Conservation (phyloP, 768 basidiomycete genomes). For the Psilocybe azurescens region DNA sequence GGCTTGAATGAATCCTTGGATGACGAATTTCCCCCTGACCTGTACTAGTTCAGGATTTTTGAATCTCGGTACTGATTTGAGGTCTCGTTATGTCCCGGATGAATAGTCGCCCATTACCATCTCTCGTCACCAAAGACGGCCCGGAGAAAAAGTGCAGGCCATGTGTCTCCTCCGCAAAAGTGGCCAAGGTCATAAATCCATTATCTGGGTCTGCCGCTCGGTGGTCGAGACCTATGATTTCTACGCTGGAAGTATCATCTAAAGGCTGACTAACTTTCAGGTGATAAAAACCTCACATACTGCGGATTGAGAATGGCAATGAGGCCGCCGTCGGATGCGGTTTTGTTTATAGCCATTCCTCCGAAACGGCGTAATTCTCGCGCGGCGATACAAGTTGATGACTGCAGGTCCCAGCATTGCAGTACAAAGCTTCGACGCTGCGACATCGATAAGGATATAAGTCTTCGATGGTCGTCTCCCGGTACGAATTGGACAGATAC, state of each 20-base stretch:
- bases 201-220: constrained; percentile 37
- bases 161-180: constrained; percentile 35
- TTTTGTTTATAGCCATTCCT: constrained; percentile 54
- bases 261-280: not conserved
- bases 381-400: constrained; percentile 48
- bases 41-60: constrained; percentile 37
- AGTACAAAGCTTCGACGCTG: constrained; percentile 33
- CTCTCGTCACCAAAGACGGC: constrained; percentile 42
- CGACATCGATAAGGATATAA: constrained; percentile 48
- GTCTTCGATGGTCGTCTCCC: constrained; percentile 42
- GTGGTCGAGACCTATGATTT: constrained; percentile 47
- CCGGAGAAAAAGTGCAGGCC: constrained; percentile 41
- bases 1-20: not conserved
- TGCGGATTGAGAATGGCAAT: constrained; percentile 49
- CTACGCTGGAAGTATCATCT: constrained; percentile 35
- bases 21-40: constrained; percentile 27
- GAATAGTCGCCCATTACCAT: constrained; percentile 34
- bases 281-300: constrained; percentile 30
- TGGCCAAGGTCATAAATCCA: constrained; percentile 39
- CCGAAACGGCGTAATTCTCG: constrained; percentile 40
- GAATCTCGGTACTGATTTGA: constrained; percentile 36
- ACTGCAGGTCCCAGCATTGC: constrained; percentile 62
- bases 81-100: constrained; percentile 42
- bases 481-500: constrained; percentile 55
- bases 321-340: constrained; percentile 31